Percentiles rank a stretch among this genome's conserved stretches.
phyloP scores from a whole-genome alignment of 2,329 filamentous ascomycete species.

The Pseudocercospora eumusae region DNA sequence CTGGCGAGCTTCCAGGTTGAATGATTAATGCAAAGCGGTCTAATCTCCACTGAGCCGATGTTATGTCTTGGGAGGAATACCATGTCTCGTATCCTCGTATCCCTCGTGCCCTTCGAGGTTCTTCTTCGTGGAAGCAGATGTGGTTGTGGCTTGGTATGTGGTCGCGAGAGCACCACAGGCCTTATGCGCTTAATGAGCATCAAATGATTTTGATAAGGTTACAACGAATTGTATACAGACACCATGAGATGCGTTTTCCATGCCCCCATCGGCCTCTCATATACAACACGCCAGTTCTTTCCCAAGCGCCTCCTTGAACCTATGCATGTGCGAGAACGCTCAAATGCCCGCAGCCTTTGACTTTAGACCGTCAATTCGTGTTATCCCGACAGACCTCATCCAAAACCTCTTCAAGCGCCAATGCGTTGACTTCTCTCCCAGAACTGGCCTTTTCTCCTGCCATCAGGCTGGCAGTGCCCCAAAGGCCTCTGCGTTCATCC shows the following conservation, averaged over 20 bases:
- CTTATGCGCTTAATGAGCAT: too few species aligned
- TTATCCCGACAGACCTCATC: slow-evolving; percentile 24
- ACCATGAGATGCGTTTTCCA: background rate
- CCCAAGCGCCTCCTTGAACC: background rate
- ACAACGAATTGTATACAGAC: background rate
- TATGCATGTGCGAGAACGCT: slow-evolving; percentile 8
- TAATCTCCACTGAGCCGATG: background rate
- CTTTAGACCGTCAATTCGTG: background rate
- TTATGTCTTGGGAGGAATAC: background rate
- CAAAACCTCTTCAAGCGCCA: slow-evolving; percentile 31
- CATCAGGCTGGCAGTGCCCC: slow-evolving; percentile 42
- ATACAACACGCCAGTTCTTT: background rate
- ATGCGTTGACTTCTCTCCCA: slow-evolving; percentile 25
- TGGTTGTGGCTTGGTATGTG: background rate
- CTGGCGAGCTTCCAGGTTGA: background rate
- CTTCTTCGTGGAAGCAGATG: background rate
- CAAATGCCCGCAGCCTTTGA: background rate
- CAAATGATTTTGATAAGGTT: background rate
- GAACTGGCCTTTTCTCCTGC: slow-evolving; percentile 30
- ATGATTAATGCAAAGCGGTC: background rate
- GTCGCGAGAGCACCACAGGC: background rate
- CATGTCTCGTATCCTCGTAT: background rate
- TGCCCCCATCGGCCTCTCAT: background rate
- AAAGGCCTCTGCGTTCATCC: slow-evolving; percentile 40
- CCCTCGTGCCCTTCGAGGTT: background rate